Percentiles rank a stretch among this genome's conserved stretches.
Evolutionary conservation across 2,329 filamentous ascomycete species (phyloP).

Genomic region (Zelopaecilomyces penicillatus): DNA sequence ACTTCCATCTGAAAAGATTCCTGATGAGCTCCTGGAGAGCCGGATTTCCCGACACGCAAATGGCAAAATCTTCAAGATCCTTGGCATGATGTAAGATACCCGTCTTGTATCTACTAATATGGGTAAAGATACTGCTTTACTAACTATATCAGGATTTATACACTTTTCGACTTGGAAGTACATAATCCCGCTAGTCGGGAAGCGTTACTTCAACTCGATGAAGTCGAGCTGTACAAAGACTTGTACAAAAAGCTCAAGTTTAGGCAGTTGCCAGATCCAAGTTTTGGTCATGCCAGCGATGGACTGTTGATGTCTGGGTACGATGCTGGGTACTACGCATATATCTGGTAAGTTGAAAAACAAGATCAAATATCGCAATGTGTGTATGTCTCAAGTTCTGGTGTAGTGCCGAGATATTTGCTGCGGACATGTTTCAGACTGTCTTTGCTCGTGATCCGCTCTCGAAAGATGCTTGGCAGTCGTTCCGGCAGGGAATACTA

Average conservation of each 20-base stretch:
- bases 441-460: not conserved
- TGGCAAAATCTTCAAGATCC: slow-evolving; percentile 1
- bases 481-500: not conserved
- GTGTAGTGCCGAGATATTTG: slow-evolving; percentile 6
- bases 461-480: not conserved
- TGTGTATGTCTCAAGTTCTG: not conserved
- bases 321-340: slow-evolving; percentile 20
- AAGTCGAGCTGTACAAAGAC: slow-evolving; percentile 1
- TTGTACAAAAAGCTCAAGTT: not conserved
- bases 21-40: slow-evolving; percentile 8
- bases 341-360: slow-evolving; percentile 14
- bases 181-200: slow-evolving; percentile 13
- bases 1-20: slow-evolving; percentile 11
- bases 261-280: not conserved
- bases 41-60: slow-evolving; percentile 7
- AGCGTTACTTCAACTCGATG: not conserved
- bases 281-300: slow-evolving; percentile 12
- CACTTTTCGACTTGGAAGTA: slow-evolving; percentile 14
- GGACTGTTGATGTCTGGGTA: slow-evolving; percentile 16
- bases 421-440: not conserved
- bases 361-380: not conserved
- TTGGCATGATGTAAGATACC: too few species aligned
- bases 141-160: too few species aligned
- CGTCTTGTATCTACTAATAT: too few species aligned
- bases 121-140: too few species aligned